Evolutionary conservation across 805 yeast species (phyloP), one percentile per base, ranked within the genome.

Genomic region (Kazachstania viticola): DNA sequence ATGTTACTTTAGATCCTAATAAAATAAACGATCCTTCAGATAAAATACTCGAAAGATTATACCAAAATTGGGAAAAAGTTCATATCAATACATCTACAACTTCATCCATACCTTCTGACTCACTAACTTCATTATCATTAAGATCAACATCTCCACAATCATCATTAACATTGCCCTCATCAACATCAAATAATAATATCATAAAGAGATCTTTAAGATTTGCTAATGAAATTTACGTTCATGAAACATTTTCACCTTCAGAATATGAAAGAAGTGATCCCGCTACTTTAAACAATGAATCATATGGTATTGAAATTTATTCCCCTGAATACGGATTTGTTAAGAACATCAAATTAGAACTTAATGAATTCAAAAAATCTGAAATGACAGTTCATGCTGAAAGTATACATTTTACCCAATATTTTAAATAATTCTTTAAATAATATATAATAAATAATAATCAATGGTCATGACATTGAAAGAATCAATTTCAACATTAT

Each of bases 361-460:
- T 81, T 42, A 80, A 81, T 45, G 60, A 62, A 22, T 79, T 59
- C 56, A 81, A 81, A 48, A 65, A 70, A 41, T 58, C 58, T 32
- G 79, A 71, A 35, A 80, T 81, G 93, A 54, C 61, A 25, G 79
- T 80, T 21, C 85, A 80, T 51, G 75, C 69, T 33, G 58, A 62
- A 24, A 75, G 83, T 25, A 67, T 65, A 34, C 54, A 58, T 21
- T 69, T 72, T 49, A 79, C 91, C 4, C 91, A 81, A 47, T 76
- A 69, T 50, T 78, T 76, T 21, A 28, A 27, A 15, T 34, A 18
- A 24, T 7, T 12, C n/a, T 19, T 19, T 19, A n/a, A n/a, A n/a
- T n/a, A n/a, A n/a, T n/a, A n/a, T n/a, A n/a, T n/a, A n/a, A n/a
- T n/a, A n/a, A n/a, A n/a, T n/a, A n/a, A n/a, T n/a, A n/a, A n/a